Base-by-base conservation (phyloP, 306 rosid species). In the Acacia crassicarpa region DNA sequence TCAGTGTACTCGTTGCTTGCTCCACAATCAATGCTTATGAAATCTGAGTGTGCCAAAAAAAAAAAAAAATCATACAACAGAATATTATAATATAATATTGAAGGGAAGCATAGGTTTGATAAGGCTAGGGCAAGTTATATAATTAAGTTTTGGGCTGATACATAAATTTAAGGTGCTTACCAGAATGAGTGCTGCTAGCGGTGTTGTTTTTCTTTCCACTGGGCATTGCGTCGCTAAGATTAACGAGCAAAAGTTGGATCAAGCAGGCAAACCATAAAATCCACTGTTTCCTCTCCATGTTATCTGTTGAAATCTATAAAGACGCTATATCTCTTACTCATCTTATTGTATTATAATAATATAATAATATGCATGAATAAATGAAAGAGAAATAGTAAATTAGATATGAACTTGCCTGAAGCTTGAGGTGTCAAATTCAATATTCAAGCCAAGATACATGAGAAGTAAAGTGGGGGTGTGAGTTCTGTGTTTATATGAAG, bases 21-120 rank as follows among this genome's bases (percentile, higher is more conserved):
- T 22, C 75, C 75, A 23, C 75, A 71, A 23, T 71, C 75, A 13
- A 71, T 71, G 65, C 65, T 58, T 58, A 22, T 58, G 30, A 58
- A 58, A 58, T 58, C 65, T 3, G 30, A 9, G 13, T 46, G 15
- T 3, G 53, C 14, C 1, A 30, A 22, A 58, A 22, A 22, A 0
- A 27, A 27, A 27, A 27, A 27, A 27, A 2, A 2, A 8, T 56
- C 8, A n/a, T 56, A n/a, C 12, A n/a, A 56, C 27, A 56, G 11
- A 20, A 56, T 56, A 56, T 16, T 17, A 1, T n/a, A 46, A 15
- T 15, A 46, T 46, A 46, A 12, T 30, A 30, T 30, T 30, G 32
- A 30, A 30, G 32, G 32, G 32, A 30, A 30, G 32, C 32, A 9
- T 14, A 46, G 4, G 53, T 46, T 46, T 46, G 16, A 46, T 46